Base-by-base conservation (phyloP, 2,329 filamentous ascomycete genomes). In the Microsporum audouinii region DNA sequence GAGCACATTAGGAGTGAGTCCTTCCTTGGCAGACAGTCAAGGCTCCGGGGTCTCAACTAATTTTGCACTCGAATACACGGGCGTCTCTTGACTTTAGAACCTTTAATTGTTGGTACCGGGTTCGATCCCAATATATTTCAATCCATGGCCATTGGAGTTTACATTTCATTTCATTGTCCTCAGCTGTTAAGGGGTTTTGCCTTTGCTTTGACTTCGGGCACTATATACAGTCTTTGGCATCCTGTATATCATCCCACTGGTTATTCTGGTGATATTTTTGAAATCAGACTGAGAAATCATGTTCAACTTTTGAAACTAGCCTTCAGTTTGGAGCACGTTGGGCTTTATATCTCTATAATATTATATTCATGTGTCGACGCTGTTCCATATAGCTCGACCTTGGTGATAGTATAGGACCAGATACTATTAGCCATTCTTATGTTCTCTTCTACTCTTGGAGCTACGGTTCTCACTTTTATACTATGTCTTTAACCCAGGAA, bases 121-220 rank as follows among this genome's bases (percentile, higher is more conserved):
- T 12, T 5, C 23, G 23, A 34, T 55, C 23, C 7, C 51, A 10
- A 23, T 55, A 38, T 55, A n/a, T 53, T 55, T 55, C 51, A 31
- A 36, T 55, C 51, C 51, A 55, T 55, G 33, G 51, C 31, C 51
- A 31, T 34, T n/a, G 51, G 51, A 55, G 51, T 55, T 55, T 34
- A 34, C 12, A 23, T 55, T 38, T 31, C 31, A 7, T 55, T 55
- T 36, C n/a, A 7, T 31, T 36, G 7, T 34, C 23, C 33, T 7
- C 51, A 33, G 17, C 6, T 55, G 51, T 36, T 55, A 36, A 17
- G 51, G 51, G 36, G 51, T 36, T 55, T 8, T 55, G 8, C 27
- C 14, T 34, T 55, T 17, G 23, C 3, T 39, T 34, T n/a, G 23
- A 55, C 29, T n/a, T 55, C 51, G n/a, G 31, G n/a, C 33, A 34